Evolutionary conservation across 2,329 filamentous ascomycete species (phyloP).

Genomic region (Stagonosporopsis vannaccii): DNA sequence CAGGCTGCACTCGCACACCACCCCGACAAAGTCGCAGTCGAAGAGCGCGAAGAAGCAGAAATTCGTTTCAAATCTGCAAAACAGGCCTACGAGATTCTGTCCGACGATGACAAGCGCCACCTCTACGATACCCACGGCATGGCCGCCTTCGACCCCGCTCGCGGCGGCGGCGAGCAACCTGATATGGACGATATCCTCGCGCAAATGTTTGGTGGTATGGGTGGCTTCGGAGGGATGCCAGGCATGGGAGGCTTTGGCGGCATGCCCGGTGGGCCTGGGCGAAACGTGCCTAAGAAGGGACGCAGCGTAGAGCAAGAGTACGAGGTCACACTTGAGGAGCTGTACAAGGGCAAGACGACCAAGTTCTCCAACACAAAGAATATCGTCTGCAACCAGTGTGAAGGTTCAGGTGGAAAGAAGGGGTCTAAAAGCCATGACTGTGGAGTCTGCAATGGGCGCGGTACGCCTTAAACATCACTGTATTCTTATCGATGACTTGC

Average conservation of each 20-base stretch:
- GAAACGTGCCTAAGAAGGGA: slow-evolving; percentile 68
- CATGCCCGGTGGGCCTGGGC: slow-evolving; percentile 59
- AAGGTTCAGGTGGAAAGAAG: slow-evolving; percentile 88
- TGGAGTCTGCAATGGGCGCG: slow-evolving; percentile 82
- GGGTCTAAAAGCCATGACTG: slow-evolving; percentile 86
- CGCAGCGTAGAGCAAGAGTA: slow-evolving; percentile 90
- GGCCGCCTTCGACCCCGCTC: slow-evolving; percentile 86
- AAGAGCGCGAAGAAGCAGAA: slow-evolving; percentile 84
- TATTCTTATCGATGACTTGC: not conserved
- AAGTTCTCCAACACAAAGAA: slow-evolving; percentile 97
- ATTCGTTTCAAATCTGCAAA: slow-evolving; percentile 91
- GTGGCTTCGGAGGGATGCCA: slow-evolving; percentile 62
- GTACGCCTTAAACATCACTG: slow-evolving; percentile 47
- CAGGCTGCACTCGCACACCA: slow-evolving; percentile 88
- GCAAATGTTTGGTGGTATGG: slow-evolving; percentile 79
- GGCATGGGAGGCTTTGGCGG: slow-evolving; percentile 69
- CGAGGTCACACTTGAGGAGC: slow-evolving; percentile 87
- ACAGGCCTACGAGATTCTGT: slow-evolving; percentile 96
- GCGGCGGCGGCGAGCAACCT: slow-evolving; percentile 69
- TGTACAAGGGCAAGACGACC: slow-evolving; percentile 98
- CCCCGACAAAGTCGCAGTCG: slow-evolving; percentile 92
- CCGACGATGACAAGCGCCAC: slow-evolving; percentile 90
- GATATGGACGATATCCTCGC: slow-evolving; percentile 92
- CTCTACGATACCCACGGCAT: slow-evolving; percentile 95
- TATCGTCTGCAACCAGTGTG: slow-evolving; percentile 84